Evolutionary conservation across 768 basidiomycete genomes (phyloP).

Genomic region (Pholiota microspora): DNA sequence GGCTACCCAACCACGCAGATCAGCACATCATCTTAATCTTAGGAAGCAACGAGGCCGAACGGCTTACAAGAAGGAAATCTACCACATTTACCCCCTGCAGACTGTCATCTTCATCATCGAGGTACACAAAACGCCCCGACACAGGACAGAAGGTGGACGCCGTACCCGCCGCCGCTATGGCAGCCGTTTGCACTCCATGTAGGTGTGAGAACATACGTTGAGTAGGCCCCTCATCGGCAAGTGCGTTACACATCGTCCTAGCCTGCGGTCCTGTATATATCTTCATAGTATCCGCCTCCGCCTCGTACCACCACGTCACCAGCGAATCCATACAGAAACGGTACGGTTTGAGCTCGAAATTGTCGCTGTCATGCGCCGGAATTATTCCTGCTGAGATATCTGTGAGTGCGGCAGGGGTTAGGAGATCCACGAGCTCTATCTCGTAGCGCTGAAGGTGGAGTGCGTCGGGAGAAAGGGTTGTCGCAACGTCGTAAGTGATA

Average conservation of each 20-base stretch:
- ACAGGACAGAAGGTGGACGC: constrained; percentile 2
- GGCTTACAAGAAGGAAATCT: not conserved
- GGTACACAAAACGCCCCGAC: constrained; percentile 3
- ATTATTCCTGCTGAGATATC: not conserved
- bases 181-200: not conserved
- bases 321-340: constrained; percentile 4
- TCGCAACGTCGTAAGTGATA: not conserved
- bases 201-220: not conserved
- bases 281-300: not conserved
- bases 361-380: not conserved
- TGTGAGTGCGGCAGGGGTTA: not conserved
- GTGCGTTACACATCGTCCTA: not conserved
- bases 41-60: not conserved
- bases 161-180: not conserved
- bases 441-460: constrained; percentile 1
- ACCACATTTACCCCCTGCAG: not conserved
- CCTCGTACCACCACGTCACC: constrained; percentile 3
- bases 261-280: not conserved
- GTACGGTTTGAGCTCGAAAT: not conserved
- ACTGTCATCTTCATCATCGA: not conserved
- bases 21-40: not conserved
- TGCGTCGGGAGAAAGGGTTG: not conserved
- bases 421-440: not conserved
- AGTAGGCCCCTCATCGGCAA: not conserved
- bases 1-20: not conserved